Conservation (phyloP, 768 basidiomycete genomes). For the Tylopilus plumbeoviolaceoides region DNA sequence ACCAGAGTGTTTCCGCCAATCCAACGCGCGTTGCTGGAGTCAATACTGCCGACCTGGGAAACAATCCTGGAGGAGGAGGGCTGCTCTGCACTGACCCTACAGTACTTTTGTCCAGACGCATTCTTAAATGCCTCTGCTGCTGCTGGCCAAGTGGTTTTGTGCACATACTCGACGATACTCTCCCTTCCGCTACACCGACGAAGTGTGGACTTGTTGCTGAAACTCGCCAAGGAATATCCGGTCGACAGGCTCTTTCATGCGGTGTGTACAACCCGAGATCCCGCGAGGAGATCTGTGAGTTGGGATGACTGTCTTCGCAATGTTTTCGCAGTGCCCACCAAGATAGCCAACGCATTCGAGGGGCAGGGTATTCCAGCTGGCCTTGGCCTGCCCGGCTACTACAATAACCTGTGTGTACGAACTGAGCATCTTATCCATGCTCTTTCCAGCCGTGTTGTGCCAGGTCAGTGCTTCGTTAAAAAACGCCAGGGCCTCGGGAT, state of each 20-base stretch:
- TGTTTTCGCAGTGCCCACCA: conserved; percentile 64
- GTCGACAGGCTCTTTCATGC: conserved; percentile 62
- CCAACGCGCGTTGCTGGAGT: conserved; percentile 62
- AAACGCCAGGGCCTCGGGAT: conserved; percentile 1
- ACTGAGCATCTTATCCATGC: conserved; percentile 48
- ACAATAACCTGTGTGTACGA: conserved; percentile 48
- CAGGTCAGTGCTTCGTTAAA: conserved; percentile 38
- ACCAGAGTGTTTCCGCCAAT: conserved; percentile 44
- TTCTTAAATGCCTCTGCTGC: conserved; percentile 47
- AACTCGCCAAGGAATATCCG: conserved; percentile 59
- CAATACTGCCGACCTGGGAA: conserved; percentile 70
- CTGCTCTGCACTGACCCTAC: conserved; percentile 45
- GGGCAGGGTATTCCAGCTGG: conserved; percentile 40
- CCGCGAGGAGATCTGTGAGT: conserved; percentile 30
- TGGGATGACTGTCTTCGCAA: conserved; percentile 82
- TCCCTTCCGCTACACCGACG: conserved; percentile 45
- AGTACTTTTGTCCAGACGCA: conserved; percentile 71
- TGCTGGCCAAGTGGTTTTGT: conserved; percentile 51
- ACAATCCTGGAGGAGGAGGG: conserved; percentile 46
- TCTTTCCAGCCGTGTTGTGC: conserved; percentile 34
- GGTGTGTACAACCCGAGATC: conserved; percentile 35
- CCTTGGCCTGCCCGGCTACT: conserved; percentile 57
- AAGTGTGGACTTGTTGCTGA: conserved; percentile 49
- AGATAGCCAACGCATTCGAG: conserved; percentile 68
- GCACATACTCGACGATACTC: conserved; percentile 64